Percentiles rank a stretch among this genome's conserved stretches.
These are phyloP conservation scores for Cystobasidiaceae sp. DNA, from an alignment of 1,284 basidiomycete species.

Conservation along the genomic window DNA sequence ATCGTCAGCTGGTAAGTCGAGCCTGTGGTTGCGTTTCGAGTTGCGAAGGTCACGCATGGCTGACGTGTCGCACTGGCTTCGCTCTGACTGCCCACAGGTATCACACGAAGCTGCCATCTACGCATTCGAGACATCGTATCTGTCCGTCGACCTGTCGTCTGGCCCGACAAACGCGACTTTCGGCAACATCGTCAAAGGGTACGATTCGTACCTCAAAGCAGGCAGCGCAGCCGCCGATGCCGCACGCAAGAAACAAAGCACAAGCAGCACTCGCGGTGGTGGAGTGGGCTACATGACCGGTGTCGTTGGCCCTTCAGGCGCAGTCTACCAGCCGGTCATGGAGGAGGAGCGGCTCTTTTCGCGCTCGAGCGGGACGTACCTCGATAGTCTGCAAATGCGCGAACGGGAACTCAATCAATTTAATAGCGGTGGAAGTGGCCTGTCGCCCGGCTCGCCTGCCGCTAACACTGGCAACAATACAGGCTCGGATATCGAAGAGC, in stretches of 20 bases:
- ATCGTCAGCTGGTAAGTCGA: constrained; percentile 35
- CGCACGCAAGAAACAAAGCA: constrained; percentile 17
- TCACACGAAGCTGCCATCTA: constrained; percentile 51
- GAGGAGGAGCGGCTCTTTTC: constrained; percentile 23
- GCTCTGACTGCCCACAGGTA: constrained; percentile 42
- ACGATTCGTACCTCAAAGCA: constrained; percentile 49
- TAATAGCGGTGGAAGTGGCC: background rate
- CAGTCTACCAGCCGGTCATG: background rate
- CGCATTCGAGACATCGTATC: constrained; percentile 52
- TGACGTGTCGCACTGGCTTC: background rate
- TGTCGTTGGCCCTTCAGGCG: constrained; percentile 8
- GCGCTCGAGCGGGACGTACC: constrained; percentile 20
- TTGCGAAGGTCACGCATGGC: background rate
- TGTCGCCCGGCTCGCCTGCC: too few species aligned
- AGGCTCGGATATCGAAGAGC: constrained; percentile 16
- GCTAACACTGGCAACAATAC: constrained; percentile 10
- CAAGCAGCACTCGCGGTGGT: constrained; percentile 7
- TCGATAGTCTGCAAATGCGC: constrained; percentile 11
- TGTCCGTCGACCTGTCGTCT: constrained; percentile 40
- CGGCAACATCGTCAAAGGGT: constrained; percentile 48
- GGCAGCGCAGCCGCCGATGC: constrained; percentile 3
- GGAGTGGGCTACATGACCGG: constrained; percentile 16
- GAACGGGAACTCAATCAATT: constrained; percentile 14
- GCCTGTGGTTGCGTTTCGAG: background rate
- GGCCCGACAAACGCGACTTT: constrained; percentile 33